Conservation (phyloP, 257 asterid species). For the Coffea canephora region DNA sequence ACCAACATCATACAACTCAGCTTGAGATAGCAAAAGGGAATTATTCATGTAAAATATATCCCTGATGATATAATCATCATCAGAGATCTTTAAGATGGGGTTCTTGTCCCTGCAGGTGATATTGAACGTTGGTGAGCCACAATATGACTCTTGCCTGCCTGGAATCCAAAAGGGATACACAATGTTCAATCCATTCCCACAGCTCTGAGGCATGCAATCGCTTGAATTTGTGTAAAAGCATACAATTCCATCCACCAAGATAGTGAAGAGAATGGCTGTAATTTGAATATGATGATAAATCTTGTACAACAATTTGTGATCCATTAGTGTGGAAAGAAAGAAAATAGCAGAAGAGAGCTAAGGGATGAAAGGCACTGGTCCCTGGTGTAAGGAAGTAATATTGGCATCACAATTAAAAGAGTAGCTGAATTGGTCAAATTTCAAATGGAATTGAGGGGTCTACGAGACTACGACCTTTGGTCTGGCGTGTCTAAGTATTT, state of each 20-base stretch:
- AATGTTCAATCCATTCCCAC: conserved; percentile 40
- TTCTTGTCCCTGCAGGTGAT: conserved; percentile 32
- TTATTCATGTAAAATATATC: conserved; percentile 33
- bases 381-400: conserved; percentile 6
- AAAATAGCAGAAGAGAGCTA: conserved; percentile 3
- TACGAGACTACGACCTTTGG: background rate
- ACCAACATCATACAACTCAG: conserved; percentile 18
- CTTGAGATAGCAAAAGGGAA: conserved; percentile 34
- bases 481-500: background rate
- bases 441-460: conserved; percentile 5
- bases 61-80: conserved; percentile 37
- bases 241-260: conserved; percentile 12
- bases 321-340: conserved; percentile 14
- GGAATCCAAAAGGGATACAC: conserved; percentile 60
- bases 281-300: conserved; percentile 19
- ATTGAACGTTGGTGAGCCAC: conserved; percentile 42
- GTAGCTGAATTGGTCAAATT: conserved; percentile 1
- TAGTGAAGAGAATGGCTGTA: conserved; percentile 18
- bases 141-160: conserved; percentile 32
- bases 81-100: conserved; percentile 40
- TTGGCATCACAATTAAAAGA: conserved; percentile 13
- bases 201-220: conserved; percentile 34
- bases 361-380: background rate
- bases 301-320: conserved; percentile 14
- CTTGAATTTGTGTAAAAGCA: conserved; percentile 20